phyloP scores from a whole-genome alignment of 768 basidiomycete species.

The Lanmaoa pseudosensibilis region DNA sequence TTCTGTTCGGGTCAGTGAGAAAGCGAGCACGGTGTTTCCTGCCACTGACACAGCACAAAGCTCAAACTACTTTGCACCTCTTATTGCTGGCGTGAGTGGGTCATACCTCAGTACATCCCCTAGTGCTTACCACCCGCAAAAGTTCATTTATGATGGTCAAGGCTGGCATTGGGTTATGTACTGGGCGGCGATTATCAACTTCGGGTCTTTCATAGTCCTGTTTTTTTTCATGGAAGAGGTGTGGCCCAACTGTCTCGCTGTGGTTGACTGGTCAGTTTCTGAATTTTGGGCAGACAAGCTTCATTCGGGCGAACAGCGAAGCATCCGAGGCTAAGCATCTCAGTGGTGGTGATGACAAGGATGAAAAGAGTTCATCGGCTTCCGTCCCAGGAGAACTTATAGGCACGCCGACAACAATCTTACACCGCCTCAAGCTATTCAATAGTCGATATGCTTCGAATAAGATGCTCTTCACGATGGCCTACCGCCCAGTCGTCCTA shows the following conservation, averaged over 20 bases:
- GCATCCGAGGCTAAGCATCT: slow-evolving; percentile 9
- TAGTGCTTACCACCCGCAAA: not conserved
- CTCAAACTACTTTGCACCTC: slow-evolving; percentile 23
- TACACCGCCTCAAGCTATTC: slow-evolving; percentile 15
- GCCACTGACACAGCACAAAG: slow-evolving; percentile 1
- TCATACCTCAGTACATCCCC: not conserved
- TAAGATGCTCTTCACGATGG: slow-evolving; percentile 20
- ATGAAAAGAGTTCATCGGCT: slow-evolving; percentile 10
- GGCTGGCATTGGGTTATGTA: slow-evolving; percentile 26
- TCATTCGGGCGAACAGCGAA: slow-evolving; percentile 17
- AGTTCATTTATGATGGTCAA: slow-evolving; percentile 23
- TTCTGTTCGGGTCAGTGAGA: slow-evolving; percentile 18
- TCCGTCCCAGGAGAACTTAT: slow-evolving; percentile 7
- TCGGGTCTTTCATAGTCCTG: slow-evolving; percentile 13
- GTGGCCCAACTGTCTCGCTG: not conserved
- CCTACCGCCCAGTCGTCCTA: slow-evolving; percentile 18
- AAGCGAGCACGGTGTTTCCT: not conserved
- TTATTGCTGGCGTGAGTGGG: slow-evolving; percentile 20
- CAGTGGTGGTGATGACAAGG: slow-evolving; percentile 1
- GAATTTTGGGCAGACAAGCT: slow-evolving; percentile 12
- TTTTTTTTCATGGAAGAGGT: slow-evolving; percentile 24
- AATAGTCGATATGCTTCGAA: slow-evolving; percentile 19
- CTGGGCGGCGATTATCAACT: slow-evolving; percentile 23
- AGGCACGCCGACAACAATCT: slow-evolving; percentile 14
- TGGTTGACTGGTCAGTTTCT: not conserved